These are phyloP conservation scores for Beauveria scarabaeidicola DNA, from an alignment of 2,329 filamentous ascomycete genomes.

Conservation along the genomic window DNA sequence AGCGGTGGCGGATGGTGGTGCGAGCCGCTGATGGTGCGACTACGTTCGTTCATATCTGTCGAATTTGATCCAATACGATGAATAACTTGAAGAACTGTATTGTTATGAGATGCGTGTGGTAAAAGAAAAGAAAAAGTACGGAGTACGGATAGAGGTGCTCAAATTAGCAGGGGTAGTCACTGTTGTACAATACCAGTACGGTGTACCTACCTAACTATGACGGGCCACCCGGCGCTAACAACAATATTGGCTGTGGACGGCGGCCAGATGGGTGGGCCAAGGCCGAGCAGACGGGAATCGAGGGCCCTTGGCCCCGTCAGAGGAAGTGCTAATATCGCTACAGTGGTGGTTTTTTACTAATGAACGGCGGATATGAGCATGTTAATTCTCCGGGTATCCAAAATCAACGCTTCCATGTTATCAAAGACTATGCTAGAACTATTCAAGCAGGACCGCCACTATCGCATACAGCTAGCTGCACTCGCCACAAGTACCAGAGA, in stretches of 20 bases:
- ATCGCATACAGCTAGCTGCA: neutral
- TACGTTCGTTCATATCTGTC: slow-evolving; percentile 9
- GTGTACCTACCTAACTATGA: no score
- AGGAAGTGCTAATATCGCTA: neutral
- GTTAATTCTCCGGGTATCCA: neutral
- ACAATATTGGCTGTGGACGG: slow-evolving; percentile 18
- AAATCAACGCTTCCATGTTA: slow-evolving; percentile 11
- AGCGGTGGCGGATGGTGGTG: neutral
- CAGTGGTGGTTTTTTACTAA: no score
- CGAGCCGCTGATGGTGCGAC: neutral
- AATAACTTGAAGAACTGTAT: neutral
- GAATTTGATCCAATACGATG: neutral
- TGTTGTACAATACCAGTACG: no score
- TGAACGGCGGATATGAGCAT: neutral
- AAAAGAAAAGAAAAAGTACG: neutral
- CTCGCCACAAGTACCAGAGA: neutral
- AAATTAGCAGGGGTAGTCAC: neutral
- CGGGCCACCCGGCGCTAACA: neutral
- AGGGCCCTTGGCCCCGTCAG: neutral
- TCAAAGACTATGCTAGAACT: slow-evolving; percentile 11
- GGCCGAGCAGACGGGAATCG: neutral
- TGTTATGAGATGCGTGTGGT: neutral
- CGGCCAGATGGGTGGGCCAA: slow-evolving; percentile 13
- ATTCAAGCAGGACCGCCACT: neutral
- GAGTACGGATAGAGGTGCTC: neutral